A percentile compares a stretch with the other conserved stretches of the same genome.
These are phyloP conservation scores for Skeletonema potamos DNA, from an alignment of 108 stramenopile species.

Conservation along the genomic window DNA sequence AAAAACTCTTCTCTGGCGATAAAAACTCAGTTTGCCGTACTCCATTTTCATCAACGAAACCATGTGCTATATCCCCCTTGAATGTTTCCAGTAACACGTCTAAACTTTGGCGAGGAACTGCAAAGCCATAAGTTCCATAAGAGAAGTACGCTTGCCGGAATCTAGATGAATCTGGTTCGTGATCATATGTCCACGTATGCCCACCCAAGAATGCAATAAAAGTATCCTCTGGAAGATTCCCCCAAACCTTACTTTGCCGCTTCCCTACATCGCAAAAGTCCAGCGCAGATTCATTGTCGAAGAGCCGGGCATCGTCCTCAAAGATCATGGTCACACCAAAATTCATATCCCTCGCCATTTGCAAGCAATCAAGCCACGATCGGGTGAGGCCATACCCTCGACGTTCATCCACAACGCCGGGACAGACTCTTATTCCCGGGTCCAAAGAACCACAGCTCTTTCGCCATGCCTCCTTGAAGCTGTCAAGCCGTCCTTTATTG, in stretches of 20 bases:
- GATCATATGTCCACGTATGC: slow-evolving; percentile 9
- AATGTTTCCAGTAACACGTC: slow-evolving; percentile 1
- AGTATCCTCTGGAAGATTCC: not conserved
- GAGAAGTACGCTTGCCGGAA: not conserved
- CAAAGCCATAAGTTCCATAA: slow-evolving; percentile 8
- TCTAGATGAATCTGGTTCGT: not conserved
- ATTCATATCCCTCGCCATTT: not conserved
- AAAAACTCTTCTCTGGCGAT: slow-evolving; percentile 9
- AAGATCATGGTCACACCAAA: slow-evolving; percentile 12
- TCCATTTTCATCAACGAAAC: slow-evolving; percentile 8
- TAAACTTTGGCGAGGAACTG: slow-evolving; percentile 2
- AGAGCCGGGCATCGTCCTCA: slow-evolving; percentile 14
- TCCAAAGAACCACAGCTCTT: not conserved
- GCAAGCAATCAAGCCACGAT: slow-evolving; percentile 10
- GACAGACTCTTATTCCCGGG: not conserved
- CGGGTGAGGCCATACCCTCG: slow-evolving; percentile 17
- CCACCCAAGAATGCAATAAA: slow-evolving; percentile 15
- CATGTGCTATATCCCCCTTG: slow-evolving; percentile 8
- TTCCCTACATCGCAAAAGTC: not conserved
- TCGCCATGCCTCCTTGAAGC: not conserved
- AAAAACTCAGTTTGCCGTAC: slow-evolving; percentile 5
- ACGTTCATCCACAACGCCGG: slow-evolving; percentile 6
- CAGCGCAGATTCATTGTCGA: not conserved
- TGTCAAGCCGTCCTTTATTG: not conserved
- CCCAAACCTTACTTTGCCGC: not conserved